These are phyloP conservation scores for Fusarium sp. DNA, from an alignment of 2,329 filamentous ascomycete genomes.

Conservation along the genomic window DNA sequence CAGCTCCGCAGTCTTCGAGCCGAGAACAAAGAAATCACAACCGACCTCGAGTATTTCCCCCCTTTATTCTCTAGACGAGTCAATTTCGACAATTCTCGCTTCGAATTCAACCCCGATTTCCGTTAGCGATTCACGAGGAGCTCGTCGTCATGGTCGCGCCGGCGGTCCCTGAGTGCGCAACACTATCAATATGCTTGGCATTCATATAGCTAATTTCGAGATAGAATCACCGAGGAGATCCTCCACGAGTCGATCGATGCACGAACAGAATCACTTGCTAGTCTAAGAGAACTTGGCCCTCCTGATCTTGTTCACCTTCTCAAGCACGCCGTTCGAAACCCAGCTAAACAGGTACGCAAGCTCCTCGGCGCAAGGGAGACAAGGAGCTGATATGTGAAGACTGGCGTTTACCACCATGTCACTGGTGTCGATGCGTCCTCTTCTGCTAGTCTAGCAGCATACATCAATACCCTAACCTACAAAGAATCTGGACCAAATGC, in stretches of 20 bases:
- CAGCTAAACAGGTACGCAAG: conserved; percentile 65
- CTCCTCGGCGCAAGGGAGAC: conserved; percentile 27
- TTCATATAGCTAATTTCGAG: conserved; percentile 40
- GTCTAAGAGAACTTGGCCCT: conserved; percentile 91
- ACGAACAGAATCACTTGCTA: conserved; percentile 87
- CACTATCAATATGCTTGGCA: conserved; percentile 12
- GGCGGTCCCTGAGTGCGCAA: conserved; percentile 77
- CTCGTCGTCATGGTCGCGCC: conserved; percentile 74
- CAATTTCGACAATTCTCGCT: conserved; percentile 5
- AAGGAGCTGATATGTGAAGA: conserved; percentile 61
- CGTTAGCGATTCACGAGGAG: conserved; percentile 28
- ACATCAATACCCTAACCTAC: conserved; percentile 98
- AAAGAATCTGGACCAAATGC: conserved; percentile 80
- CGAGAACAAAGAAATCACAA: conserved; percentile 24
- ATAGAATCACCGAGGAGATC: conserved; percentile 92
- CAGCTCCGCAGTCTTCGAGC: conserved; percentile 38
- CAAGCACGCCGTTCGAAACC: conserved; percentile 74
- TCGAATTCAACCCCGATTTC: neutral
- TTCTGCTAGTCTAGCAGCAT: conserved; percentile 94
- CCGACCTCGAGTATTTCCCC: conserved; percentile 3
- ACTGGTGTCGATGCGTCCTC: conserved; percentile 97
- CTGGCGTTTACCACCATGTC: conserved; percentile 97
- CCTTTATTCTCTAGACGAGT: conserved; percentile 7
- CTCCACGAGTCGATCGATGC: conserved; percentile 92
- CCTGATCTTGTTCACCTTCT: conserved; percentile 96